Evolutionary conservation across 2,329 filamentous ascomycete species (phyloP).

Genomic region (Aspergillus spinulosporus): DNA sequence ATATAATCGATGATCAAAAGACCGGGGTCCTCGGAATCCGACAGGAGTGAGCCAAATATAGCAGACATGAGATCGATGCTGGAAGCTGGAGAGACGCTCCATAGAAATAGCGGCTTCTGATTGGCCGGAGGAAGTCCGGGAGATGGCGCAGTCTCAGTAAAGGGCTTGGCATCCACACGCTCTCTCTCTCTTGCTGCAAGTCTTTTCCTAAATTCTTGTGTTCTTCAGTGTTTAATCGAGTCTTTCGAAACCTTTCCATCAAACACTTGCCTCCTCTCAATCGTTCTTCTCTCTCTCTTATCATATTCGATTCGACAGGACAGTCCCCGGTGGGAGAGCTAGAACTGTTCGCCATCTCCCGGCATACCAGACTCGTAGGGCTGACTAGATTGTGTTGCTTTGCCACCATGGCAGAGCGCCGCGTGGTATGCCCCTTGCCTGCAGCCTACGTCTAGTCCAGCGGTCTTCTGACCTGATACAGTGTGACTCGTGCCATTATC

Average conservation of each 20-base stretch:
- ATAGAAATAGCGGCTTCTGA: not conserved
- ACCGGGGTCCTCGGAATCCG: not conserved
- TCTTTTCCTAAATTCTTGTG: not conserved
- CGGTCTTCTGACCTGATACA: conserved; percentile 1
- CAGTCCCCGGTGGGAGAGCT: too few species aligned
- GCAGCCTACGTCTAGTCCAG: not conserved
- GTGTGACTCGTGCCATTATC: conserved; percentile 24
- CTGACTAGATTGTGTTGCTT: not conserved
- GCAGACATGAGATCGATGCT: not conserved
- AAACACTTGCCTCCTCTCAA: too few species aligned
- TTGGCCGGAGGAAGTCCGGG: not conserved
- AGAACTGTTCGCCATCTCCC: too few species aligned
- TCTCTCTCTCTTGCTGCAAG: not conserved
- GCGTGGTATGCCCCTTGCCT: not conserved
- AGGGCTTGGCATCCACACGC: not conserved
- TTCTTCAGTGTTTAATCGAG: too few species aligned
- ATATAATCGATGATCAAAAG: not conserved
- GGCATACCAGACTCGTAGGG: not conserved
- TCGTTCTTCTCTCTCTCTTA: too few species aligned
- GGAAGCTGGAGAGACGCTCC: not conserved
- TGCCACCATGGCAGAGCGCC: not conserved
- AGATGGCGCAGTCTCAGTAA: not conserved
- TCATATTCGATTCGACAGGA: too few species aligned
- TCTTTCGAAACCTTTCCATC: too few species aligned
- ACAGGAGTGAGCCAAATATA: not conserved